These are phyloP conservation scores for Coemansia guatemalensis DNA, from an alignment of 192 early-diverging fungal species.

Conservation along the genomic window DNA sequence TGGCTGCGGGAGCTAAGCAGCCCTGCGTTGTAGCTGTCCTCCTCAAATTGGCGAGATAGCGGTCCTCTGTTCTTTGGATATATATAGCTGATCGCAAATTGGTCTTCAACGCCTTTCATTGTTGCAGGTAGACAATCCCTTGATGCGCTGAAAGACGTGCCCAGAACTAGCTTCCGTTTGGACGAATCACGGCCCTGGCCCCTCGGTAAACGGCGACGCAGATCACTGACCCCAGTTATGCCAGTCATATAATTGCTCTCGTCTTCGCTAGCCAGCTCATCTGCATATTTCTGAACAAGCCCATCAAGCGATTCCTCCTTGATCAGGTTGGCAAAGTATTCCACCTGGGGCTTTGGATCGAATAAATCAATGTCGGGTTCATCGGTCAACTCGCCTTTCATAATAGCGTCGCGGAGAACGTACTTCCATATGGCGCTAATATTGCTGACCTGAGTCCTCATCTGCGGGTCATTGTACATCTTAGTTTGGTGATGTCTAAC, in stretches of 20 bases:
- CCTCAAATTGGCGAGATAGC: constrained; percentile 7
- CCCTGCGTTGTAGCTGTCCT: constrained; percentile 18
- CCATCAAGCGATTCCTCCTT: constrained; percentile 7
- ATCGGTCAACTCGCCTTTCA: constrained; percentile 15
- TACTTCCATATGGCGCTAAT: constrained; percentile 25
- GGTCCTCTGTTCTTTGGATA: background rate
- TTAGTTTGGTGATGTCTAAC: constrained; percentile 18
- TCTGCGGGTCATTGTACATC: constrained; percentile 1
- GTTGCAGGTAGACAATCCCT: constrained; percentile 25
- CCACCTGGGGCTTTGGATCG: constrained; percentile 12
- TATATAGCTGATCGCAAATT: constrained; percentile 1
- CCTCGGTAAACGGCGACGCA: background rate
- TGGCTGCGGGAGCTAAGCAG: background rate
- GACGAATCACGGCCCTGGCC: background rate
- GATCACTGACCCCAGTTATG: background rate
- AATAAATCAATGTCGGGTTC: constrained; percentile 16
- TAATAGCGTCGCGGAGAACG: constrained; percentile 33
- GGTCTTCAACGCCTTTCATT: constrained; percentile 10
- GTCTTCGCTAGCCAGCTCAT: constrained; percentile 10
- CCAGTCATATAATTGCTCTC: background rate
- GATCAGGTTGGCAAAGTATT: constrained; percentile 20
- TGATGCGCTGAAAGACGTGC: background rate
- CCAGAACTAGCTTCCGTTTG: background rate
- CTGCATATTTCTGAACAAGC: constrained; percentile 18
- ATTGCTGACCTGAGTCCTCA: background rate